These are phyloP conservation scores for Aspergillus leporis DNA, from an alignment of 495 filamentous ascomycete species.

Conservation along the genomic window DNA sequence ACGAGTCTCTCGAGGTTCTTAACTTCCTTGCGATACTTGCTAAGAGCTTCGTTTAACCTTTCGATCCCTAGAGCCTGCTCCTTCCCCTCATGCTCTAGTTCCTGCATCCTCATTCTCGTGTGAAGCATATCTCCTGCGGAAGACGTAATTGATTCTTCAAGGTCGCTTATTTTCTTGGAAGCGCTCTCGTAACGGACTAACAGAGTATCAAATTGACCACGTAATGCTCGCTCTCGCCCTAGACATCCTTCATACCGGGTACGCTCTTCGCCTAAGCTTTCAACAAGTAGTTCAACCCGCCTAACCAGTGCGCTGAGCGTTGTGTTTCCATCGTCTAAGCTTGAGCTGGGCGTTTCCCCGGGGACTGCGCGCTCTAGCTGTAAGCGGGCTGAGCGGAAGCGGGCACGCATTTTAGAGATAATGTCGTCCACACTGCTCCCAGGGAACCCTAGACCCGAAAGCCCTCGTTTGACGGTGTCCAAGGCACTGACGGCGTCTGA, in stretches of 20 bases:
- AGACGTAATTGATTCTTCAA: conserved; percentile 57
- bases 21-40: conserved; percentile 65
- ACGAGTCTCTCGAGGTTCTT: conserved; percentile 62
- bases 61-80: conserved; percentile 61
- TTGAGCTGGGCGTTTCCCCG: conserved; percentile 55
- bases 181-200: conserved; percentile 39
- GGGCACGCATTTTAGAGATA: conserved; percentile 48
- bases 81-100: conserved; percentile 51
- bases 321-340: conserved; percentile 38
- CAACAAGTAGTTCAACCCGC: conserved; percentile 39
- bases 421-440: conserved; percentile 49
- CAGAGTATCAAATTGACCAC: conserved; percentile 44
- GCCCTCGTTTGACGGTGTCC: conserved; percentile 38
- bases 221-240: conserved; percentile 38
- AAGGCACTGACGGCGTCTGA: conserved; percentile 40
- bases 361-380: conserved; percentile 67
- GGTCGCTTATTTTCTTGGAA: conserved; percentile 45
- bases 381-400: conserved; percentile 66
- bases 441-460: conserved; percentile 56
- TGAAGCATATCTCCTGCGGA: conserved; percentile 52
- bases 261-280: conserved; percentile 35
- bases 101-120: conserved; percentile 44
- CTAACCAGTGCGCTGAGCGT: conserved; percentile 40
- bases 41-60: conserved; percentile 60
- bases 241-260: conserved; percentile 31